phyloP scores from a whole-genome alignment of 2,329 filamentous ascomycete species.

The Colletotrichum cordylinicola region DNA sequence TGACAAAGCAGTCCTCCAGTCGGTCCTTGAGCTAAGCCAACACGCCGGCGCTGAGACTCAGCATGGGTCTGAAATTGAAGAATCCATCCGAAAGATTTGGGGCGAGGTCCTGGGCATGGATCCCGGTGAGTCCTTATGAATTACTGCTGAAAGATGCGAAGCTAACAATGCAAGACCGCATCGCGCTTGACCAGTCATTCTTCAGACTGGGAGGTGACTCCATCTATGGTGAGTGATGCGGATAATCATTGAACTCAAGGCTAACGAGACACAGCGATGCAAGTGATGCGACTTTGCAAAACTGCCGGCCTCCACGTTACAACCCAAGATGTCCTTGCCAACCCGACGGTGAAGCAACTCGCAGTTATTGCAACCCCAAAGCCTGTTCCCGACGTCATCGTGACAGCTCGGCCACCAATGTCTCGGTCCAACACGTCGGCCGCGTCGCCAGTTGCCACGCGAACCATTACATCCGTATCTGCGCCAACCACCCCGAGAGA shows the following conservation, averaged over 20 bases:
- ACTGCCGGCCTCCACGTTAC: constrained; percentile 60
- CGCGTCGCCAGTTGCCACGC: neutral
- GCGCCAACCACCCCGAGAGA: neutral
- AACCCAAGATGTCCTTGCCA: constrained; percentile 28
- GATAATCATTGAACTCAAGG: neutral
- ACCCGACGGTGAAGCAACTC: neutral
- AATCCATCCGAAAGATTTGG: constrained; percentile 33
- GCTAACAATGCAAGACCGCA: constrained; percentile 27
- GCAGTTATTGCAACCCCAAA: neutral
- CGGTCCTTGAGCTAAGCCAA: neutral
- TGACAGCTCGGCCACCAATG: neutral
- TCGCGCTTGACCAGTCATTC: constrained; percentile 61
- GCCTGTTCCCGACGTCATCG: neutral
- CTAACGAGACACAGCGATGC: constrained; percentile 43
- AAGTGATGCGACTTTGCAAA: constrained; percentile 47
- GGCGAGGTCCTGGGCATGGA: constrained; percentile 40
- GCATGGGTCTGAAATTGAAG: neutral
- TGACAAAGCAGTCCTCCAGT: neutral
- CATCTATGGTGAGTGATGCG: neutral
- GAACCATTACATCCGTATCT: neutral
- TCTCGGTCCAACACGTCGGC: neutral
- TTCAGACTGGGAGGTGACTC: constrained; percentile 64
- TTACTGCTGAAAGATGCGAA: fast-evolving
- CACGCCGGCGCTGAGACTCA: neutral
- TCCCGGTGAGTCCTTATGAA: neutral